These are phyloP conservation scores for Linaria vulgaris DNA, from an alignment of 257 asterid genomes.

Conservation along the genomic window DNA sequence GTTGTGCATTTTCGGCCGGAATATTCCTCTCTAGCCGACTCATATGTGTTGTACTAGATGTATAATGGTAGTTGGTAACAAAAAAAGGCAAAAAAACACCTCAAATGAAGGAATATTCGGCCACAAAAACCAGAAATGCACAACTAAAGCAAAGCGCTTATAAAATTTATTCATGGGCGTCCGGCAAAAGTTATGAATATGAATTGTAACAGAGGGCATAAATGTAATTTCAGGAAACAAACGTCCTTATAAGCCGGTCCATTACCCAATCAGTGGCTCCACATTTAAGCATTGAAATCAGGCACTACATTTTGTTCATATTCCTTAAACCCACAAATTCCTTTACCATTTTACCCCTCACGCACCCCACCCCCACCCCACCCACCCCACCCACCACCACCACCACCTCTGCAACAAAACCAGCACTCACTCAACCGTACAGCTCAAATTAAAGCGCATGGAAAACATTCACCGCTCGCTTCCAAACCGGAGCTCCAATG, in stretches of 20 bases:
- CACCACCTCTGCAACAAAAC: neutral
- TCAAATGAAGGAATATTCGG: too few relatives aligned
- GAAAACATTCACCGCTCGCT: slow-evolving; percentile 59
- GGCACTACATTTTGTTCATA: slow-evolving; percentile 28
- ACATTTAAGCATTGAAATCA: slow-evolving; percentile 15
- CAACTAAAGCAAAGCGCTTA: too few relatives aligned
- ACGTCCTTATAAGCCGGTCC: slow-evolving; percentile 25
- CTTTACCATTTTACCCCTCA: slow-evolving; percentile 28
- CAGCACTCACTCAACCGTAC: neutral
- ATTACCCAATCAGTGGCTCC: slow-evolving; percentile 5
- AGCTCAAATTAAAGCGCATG: slow-evolving; percentile 36
- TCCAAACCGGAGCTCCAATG: slow-evolving; percentile 49
- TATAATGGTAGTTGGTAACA: too few relatives aligned
- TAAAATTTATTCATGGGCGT: too few relatives aligned
- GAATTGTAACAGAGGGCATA: slow-evolving; percentile 18
- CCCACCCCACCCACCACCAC: neutral
- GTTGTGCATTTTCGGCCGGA: too few relatives aligned
- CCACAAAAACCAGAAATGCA: too few relatives aligned
- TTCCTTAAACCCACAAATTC: slow-evolving; percentile 9
- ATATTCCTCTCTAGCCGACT: too few relatives aligned
- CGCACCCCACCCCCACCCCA: neutral
- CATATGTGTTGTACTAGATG: too few relatives aligned
- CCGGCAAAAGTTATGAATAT: too few relatives aligned
- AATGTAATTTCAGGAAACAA: slow-evolving; percentile 18
- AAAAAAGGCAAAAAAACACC: too few relatives aligned